Percentiles rank a stretch among this genome's conserved stretches.
These are phyloP conservation scores for Eucalyptus fibrosa DNA, from an alignment of 345 rosid species.

Conservation along the genomic window DNA sequence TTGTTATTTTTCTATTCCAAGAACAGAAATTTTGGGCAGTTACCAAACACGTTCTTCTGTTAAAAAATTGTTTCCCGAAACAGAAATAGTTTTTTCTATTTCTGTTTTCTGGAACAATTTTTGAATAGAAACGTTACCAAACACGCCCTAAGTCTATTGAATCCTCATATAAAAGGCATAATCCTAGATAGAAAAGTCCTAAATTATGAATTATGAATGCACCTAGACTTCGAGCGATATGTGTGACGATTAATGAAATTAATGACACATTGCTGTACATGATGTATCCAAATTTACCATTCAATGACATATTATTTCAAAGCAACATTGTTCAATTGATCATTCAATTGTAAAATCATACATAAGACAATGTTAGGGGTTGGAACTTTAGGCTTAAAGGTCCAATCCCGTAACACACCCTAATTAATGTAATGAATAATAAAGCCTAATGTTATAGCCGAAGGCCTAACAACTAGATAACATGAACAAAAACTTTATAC, in stretches of 20 bases:
- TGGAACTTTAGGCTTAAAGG: neutral
- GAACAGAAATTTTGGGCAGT: no score
- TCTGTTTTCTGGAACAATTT: no score
- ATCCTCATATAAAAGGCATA: neutral
- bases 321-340: neutral
- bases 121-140: no score
- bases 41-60: fast-evolving
- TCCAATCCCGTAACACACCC: neutral
- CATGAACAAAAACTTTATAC: neutral
- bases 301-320: neutral
- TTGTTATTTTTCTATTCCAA: no score
- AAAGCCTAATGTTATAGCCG: neutral
- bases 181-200: neutral
- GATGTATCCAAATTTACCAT: neutral
- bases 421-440: neutral
- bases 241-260: neutral
- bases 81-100: no score
- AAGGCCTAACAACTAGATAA: neutral
- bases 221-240: fast-evolving
- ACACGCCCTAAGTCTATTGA: neutral
- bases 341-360: neutral
- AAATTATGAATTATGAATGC: no score
- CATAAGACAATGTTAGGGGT: neutral
- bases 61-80: no score
- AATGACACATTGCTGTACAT: neutral